These are phyloP conservation scores for Aegilops umbellulata DNA, from an alignment of 176 grass and related monocot genomes.

Conservation along the genomic window DNA sequence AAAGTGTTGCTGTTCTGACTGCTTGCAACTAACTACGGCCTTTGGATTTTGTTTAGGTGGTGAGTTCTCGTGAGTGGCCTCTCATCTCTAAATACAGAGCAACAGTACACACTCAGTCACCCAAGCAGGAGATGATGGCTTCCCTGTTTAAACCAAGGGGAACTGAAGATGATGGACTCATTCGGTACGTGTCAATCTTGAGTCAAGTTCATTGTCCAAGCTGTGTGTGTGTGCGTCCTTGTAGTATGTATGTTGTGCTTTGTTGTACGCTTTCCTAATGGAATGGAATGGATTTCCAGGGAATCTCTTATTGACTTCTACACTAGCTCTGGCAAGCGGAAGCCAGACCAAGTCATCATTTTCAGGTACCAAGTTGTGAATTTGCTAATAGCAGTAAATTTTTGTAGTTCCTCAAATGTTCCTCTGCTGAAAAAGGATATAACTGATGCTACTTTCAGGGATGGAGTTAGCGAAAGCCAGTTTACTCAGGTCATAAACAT, in stretches of 20 bases:
- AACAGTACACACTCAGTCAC: conserved; percentile 71
- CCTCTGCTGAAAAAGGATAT: neutral
- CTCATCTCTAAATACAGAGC: conserved; percentile 87
- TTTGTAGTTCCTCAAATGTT: neutral
- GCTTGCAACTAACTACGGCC: neutral
- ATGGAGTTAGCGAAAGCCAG: conserved; percentile 85
- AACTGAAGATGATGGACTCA: conserved; percentile 65
- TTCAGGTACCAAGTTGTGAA: conserved; percentile 55
- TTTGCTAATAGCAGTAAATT: neutral
- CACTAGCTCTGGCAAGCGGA: conserved; percentile 77
- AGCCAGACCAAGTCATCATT: conserved; percentile 78
- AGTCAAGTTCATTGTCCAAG: neutral
- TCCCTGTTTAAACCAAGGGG: conserved; percentile 71
- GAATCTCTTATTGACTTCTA: conserved; percentile 88
- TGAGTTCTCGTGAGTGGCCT: conserved; percentile 87
- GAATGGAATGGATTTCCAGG: conserved; percentile 28
- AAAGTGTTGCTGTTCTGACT: too few relatives aligned
- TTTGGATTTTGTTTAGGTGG: conserved; percentile 56
- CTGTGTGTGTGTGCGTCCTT: neutral
- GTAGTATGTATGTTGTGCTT: neutral
- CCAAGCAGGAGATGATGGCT: conserved; percentile 80
- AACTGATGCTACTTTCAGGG: conserved; percentile 45
- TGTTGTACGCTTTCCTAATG: neutral
- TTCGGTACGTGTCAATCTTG: conserved; percentile 36
- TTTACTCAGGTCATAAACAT: conserved; percentile 91